Evolutionary conservation across 768 basidiomycete genomes (phyloP), one percentile per base, ranked within the genome.

Genomic region (Scleroderma citrinum): DNA sequence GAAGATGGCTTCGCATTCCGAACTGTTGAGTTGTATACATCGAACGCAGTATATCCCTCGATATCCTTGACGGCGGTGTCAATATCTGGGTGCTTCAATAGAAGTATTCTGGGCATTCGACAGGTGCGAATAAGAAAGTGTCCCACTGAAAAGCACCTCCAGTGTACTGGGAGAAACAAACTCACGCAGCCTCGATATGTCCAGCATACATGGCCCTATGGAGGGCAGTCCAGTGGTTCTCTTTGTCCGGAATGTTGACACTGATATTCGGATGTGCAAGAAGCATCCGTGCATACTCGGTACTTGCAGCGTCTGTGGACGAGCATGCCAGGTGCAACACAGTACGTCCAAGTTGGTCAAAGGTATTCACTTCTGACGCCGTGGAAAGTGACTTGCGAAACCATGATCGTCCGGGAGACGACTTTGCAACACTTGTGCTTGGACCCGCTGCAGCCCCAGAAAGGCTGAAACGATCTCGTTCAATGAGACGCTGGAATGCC

Each of bases 41-140:
- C 94, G 53, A 92, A 92, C 0, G 92, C 83, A 0, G 91, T 92
- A 64, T 94, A 87, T 0, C 89, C 95, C 56, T 97, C 95, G 24
- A 72, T 59, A 60, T 97, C 95, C 62, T 91, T 92, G 50, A 87
- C 55, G 5, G 76, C 69, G 0, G 72, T 67, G 62, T 96, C 89
- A 20, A 80, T 80, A 58, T 95, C 92, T 19, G 75, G 59, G 34
- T 82, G 80, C 58, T 85, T 81, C 46, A 96, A 69, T 7, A 98
- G 76, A 31, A 93, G 72, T 40, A 89, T 68, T 3, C 87, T 92
- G 45, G 55, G 57, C 53, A 64, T 48, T 50, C 70, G 53, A 60
- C n/a, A n/a, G n/a, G n/a, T 12, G 21, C 14, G 6, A 24, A 12
- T 11, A 13, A 14, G 19, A 14, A 40, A 40, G 39, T 21, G 13